These are phyloP conservation scores for Ogataea dorogensis DNA, from an alignment of 805 yeast species.

Conservation along the genomic window DNA sequence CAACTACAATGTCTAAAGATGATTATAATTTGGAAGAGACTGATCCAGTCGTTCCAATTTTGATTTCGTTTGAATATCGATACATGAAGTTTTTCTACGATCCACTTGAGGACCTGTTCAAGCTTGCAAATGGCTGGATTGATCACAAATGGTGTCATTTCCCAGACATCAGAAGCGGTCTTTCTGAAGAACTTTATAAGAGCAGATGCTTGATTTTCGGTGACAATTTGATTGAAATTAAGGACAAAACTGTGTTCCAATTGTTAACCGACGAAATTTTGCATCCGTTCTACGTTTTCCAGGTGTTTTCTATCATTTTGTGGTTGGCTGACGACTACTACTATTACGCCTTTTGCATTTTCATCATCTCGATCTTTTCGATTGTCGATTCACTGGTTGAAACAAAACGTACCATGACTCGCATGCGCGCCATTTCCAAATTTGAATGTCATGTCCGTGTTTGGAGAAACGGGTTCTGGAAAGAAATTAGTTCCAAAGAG, in stretches of 20 bases:
- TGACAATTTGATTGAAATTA: conserved; percentile 67
- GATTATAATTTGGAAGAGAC: conserved; percentile 31
- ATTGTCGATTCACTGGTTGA: conserved; percentile 81
- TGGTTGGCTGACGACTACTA: conserved; percentile 94
- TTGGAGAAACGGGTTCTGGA: conserved; percentile 92
- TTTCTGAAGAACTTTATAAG: conserved; percentile 64
- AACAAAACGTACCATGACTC: conserved; percentile 69
- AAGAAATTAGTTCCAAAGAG: conserved; percentile 67
- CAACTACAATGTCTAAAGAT: conserved; percentile 23
- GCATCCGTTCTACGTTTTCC: conserved; percentile 95
- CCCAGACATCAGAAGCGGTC: conserved; percentile 59
- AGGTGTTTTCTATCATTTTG: conserved; percentile 82
- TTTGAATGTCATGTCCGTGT: conserved; percentile 83
- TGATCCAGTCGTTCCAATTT: conserved; percentile 67
- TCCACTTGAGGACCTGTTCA: conserved; percentile 84
- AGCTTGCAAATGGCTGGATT: conserved; percentile 83
- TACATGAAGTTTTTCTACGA: conserved; percentile 80
- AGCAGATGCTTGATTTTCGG: conserved; percentile 78
- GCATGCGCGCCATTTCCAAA: conserved; percentile 71
- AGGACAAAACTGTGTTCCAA: conserved; percentile 63
- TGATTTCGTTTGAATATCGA: conserved; percentile 76
- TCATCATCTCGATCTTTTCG: conserved; percentile 79
- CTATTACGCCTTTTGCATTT: conserved; percentile 91
- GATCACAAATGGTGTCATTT: conserved; percentile 73
- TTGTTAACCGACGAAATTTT: conserved; percentile 82